Conservation (phyloP, 2,329 filamentous ascomycete species). For the Paramyrothecium sp. region DNA sequence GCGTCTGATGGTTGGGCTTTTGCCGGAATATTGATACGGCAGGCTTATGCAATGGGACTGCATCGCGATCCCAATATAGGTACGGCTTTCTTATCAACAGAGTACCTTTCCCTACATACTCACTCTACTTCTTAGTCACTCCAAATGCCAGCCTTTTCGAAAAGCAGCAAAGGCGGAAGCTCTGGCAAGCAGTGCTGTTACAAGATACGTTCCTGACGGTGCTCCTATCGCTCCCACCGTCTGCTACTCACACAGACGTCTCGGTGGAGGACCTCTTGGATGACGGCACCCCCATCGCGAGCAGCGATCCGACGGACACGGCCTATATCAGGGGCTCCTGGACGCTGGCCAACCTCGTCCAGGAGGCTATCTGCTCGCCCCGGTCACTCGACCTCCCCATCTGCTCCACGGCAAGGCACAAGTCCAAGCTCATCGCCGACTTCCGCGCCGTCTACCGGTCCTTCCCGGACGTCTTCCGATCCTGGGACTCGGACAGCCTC, state of each 20-base stretch:
- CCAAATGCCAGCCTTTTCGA: conserved; percentile 67
- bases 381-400: conserved; percentile 73
- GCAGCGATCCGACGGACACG: conserved; percentile 63
- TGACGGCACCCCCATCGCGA: conserved; percentile 55
- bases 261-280: conserved; percentile 71
- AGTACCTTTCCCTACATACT: conserved; percentile 9
- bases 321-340: conserved; percentile 75
- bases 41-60: conserved; percentile 79
- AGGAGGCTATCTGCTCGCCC: conserved; percentile 73
- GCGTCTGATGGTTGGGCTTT: conserved; percentile 82
- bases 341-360: conserved; percentile 76
- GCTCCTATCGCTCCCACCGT: conserved; percentile 73
- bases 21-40: conserved; percentile 72
- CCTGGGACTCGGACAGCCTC: conserved; percentile 62
- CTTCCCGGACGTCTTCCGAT: conserved; percentile 69
- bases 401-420: conserved; percentile 65
- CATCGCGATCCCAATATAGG: conserved; percentile 77
- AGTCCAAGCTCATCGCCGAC: conserved; percentile 66
- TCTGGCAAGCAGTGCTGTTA: conserved; percentile 79
- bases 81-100: conserved; percentile 21
- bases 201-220: conserved; percentile 83
- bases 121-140: conserved; percentile 40
- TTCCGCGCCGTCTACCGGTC: conserved; percentile 72
- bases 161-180: conserved; percentile 74
- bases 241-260: conserved; percentile 77